Conservation (phyloP, 2,329 filamentous ascomycete species). For the Pseudocercospora vitis region DNA sequence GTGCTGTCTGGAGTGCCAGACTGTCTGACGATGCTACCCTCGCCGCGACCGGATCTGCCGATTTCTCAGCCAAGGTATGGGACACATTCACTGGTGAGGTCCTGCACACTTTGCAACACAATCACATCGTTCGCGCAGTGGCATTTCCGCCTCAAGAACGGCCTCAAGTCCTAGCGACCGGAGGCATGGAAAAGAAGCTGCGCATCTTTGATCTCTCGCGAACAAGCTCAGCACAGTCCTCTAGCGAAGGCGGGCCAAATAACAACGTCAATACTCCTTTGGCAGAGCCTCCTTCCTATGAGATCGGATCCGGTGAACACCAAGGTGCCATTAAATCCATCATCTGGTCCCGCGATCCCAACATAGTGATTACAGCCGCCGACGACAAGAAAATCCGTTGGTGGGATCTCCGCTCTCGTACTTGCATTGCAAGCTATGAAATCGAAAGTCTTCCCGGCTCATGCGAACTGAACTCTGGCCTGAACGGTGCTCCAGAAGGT, state of each 20-base stretch:
- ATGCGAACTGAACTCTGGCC: conserved; percentile 79
- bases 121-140: conserved; percentile 91
- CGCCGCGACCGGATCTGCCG: conserved; percentile 89
- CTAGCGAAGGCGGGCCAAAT: conserved; percentile 16
- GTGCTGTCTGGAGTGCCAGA: conserved; percentile 93
- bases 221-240: conserved; percentile 38
- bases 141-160: conserved; percentile 70
- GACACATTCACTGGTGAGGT: conserved; percentile 92
- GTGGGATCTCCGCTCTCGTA: conserved; percentile 81
- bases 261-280: conserved; percentile 8
- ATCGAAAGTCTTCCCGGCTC: conserved; percentile 86
- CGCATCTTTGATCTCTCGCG: conserved; percentile 85
- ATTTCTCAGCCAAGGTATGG: conserved; percentile 93
- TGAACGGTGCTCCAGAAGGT: conserved; percentile 61
- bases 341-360: conserved; percentile 79
- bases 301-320: conserved; percentile 84
- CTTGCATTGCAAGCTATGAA: conserved; percentile 71
- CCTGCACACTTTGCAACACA: conserved; percentile 81
- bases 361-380: conserved; percentile 84
- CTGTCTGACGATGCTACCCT: conserved; percentile 83
- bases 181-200: conserved; percentile 94
- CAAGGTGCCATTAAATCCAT: conserved; percentile 91
- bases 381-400: conserved; percentile 89
- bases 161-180: conserved; percentile 79
- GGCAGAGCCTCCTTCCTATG: conserved; percentile 61